These are phyloP conservation scores for Lodderomyces orthopsilosis DNA, from an alignment of 1,139 yeast genomes.

Conservation along the genomic window DNA sequence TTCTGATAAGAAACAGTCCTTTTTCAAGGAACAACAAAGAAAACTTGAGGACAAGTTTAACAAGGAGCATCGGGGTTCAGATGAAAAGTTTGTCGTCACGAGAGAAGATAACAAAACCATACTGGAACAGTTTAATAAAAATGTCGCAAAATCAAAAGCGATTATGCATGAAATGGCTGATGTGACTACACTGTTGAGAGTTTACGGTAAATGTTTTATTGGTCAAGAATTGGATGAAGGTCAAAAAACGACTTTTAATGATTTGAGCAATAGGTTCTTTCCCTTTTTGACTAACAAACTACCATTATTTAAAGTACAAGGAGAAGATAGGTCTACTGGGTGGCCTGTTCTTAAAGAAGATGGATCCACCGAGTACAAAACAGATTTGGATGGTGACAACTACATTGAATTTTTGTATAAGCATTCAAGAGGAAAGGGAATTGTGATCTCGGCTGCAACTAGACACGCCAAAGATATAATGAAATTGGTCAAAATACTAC, in stretches of 20 bases:
- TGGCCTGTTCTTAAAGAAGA: slow-evolving; percentile 12
- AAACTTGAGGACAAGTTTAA: slow-evolving; percentile 9
- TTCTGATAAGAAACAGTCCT: slow-evolving; percentile 17
- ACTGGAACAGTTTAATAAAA: slow-evolving; percentile 17
- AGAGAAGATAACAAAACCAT: slow-evolving; percentile 20
- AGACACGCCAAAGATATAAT: slow-evolving; percentile 34
- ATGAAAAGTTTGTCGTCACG: slow-evolving; percentile 4
- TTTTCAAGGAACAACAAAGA: slow-evolving; percentile 9
- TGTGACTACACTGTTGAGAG: slow-evolving; percentile 27
- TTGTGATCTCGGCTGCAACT: slow-evolving; percentile 37
- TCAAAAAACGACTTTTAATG: slow-evolving; percentile 11
- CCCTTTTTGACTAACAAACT: slow-evolving; percentile 26
- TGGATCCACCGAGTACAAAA: slow-evolving; percentile 6
- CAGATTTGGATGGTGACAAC: slow-evolving; percentile 10
- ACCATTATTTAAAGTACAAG: slow-evolving; percentile 24
- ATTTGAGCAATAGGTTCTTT: slow-evolving; percentile 24
- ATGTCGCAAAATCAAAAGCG: slow-evolving; percentile 16
- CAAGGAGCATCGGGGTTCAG: slow-evolving; percentile 12
- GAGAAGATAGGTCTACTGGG: slow-evolving; percentile 7
- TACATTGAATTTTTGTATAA: slow-evolving; percentile 15
- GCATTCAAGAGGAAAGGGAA: slow-evolving; percentile 34
- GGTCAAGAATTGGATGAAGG: slow-evolving; percentile 11
- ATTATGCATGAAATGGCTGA: slow-evolving; percentile 39
- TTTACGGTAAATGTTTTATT: slow-evolving; percentile 39
- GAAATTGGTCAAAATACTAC: slow-evolving; percentile 33